These are phyloP conservation scores for Silene latifolia DNA, from an alignment of 148 eudicot genomes.

Conservation along the genomic window DNA sequence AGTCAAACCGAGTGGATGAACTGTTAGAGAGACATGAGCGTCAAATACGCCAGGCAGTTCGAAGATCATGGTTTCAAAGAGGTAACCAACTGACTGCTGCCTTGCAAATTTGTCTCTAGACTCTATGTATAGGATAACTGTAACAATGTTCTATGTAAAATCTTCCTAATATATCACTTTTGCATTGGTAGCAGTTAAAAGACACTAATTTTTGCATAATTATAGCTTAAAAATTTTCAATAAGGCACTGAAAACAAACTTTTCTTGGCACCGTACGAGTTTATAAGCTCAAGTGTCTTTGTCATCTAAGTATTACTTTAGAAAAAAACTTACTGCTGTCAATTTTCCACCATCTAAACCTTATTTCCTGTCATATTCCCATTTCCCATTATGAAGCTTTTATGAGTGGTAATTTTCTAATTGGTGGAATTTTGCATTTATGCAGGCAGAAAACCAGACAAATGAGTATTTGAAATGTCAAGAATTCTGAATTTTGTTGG, in stretches of 20 bases:
- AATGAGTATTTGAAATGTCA: conserved; percentile 10
- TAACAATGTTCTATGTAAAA: not conserved
- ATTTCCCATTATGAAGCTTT: not conserved
- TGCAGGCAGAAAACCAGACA: conserved; percentile 33
- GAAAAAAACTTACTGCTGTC: not conserved
- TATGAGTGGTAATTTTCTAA: not conserved
- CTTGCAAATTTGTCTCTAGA: not conserved
- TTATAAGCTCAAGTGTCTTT: not conserved
- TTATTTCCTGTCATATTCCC: not conserved
- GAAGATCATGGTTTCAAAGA: conserved; percentile 86
- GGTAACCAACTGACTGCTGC: conserved; percentile 34
- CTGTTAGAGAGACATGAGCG: conserved; percentile 89
- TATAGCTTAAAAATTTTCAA: not conserved
- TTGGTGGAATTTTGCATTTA: conserved; percentile 7
- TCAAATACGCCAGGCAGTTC: conserved; percentile 85
- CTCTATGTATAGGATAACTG: not conserved
- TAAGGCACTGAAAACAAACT: not conserved
- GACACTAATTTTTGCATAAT: not conserved
- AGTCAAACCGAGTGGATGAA: conserved; percentile 71
- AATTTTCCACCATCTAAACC: not conserved
- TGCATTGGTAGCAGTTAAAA: not conserved
- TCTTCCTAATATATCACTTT: not conserved
- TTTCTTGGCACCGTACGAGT: not conserved
- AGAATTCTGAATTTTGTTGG: not conserved
- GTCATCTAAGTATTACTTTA: not conserved